Percentiles rank a stretch among this genome's conserved stretches.
phyloP scores from a whole-genome alignment of 495 filamentous ascomycete species.

The Pyronema domesticum region DNA sequence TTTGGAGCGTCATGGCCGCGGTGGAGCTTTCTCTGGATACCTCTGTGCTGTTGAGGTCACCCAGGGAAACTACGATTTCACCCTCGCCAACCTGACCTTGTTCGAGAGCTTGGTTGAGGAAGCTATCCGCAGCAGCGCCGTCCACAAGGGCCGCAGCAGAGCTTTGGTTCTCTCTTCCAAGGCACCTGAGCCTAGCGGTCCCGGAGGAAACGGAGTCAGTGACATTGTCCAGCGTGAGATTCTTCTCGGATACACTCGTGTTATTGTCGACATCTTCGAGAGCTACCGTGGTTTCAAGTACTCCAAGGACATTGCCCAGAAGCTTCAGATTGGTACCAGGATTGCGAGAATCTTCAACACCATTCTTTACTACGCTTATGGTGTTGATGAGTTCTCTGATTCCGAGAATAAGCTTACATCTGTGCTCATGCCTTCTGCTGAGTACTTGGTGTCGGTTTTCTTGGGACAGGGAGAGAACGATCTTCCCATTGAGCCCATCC shows the following conservation, averaged over 20 bases:
- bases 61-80: constrained; percentile 56
- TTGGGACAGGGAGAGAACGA: constrained; percentile 49
- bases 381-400: constrained; percentile 40
- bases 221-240: constrained; percentile 59
- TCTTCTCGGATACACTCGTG: constrained; percentile 49
- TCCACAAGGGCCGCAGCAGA: constrained; percentile 40
- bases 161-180: constrained; percentile 22
- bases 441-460: constrained; percentile 58
- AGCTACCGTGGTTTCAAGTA: constrained; percentile 73
- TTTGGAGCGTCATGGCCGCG: constrained; percentile 51
- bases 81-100: constrained; percentile 50
- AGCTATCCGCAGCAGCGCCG: constrained; percentile 50
- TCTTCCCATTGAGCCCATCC: constrained; percentile 58
- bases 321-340: constrained; percentile 25
- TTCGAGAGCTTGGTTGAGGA: constrained; percentile 63
- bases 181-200: not conserved
- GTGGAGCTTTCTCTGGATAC: constrained; percentile 54
- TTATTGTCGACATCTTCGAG: constrained; percentile 63
- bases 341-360: constrained; percentile 52
- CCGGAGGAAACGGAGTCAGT: constrained; percentile 48
- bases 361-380: constrained; percentile 52
- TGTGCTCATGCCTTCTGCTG: constrained; percentile 48
- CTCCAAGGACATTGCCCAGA: constrained; percentile 29
- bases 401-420: constrained; percentile 43
- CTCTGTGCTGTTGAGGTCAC: constrained; percentile 59